Base-by-base conservation (phyloP, 371 early-diverging fungal species). In the Lichtheimia corymbifera region DNA sequence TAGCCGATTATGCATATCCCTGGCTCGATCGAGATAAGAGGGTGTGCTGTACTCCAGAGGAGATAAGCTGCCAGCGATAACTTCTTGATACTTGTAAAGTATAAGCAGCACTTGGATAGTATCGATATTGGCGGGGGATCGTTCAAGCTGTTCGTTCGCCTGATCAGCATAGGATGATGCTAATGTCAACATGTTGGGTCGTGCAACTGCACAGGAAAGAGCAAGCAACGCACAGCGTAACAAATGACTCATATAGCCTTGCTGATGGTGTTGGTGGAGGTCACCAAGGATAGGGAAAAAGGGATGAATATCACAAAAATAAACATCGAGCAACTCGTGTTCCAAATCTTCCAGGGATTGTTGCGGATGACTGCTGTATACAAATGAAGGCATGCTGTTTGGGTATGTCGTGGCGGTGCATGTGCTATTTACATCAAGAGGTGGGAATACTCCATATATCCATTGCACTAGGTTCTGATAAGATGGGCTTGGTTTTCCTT, bases 21-120 rank as follows among this genome's bases (percentile, higher is more conserved):
- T 44, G 1, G 45, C 45, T 12, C 45, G 57, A 41, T 56, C 57
- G 11, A 56, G 43, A 17, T 56, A 56, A 17, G 42, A 15, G 4
- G 24, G 35, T 9, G 35, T 35, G 35, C 35, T 35, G 35, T 35
- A 35, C 11, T 11, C 35, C 1, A 35, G 17, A 12, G 24, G 41
- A 14, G 42, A 41, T 12, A 41, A n/a, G 7, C 24, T 13, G 7
- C 24, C 20, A 9, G 41, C 20, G 18, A 25, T 45, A 0, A 56
- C 25, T 45, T 56, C 57, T n/a, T 56, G 57, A 12, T 56, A 45
- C 24, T 56, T 56, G 57, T 45, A 42, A 4, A 56, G 24, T 14
- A 56, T 24, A 24, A 56, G 30, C 14, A 44, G 5, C 7, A 44
- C 43, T 27, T 56, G 57, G 13, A 24, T 44, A 0, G 57, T 42